phyloP scores from a whole-genome alignment of 2,329 filamentous ascomycete species.

The Aspergillus sclerotialis region DNA sequence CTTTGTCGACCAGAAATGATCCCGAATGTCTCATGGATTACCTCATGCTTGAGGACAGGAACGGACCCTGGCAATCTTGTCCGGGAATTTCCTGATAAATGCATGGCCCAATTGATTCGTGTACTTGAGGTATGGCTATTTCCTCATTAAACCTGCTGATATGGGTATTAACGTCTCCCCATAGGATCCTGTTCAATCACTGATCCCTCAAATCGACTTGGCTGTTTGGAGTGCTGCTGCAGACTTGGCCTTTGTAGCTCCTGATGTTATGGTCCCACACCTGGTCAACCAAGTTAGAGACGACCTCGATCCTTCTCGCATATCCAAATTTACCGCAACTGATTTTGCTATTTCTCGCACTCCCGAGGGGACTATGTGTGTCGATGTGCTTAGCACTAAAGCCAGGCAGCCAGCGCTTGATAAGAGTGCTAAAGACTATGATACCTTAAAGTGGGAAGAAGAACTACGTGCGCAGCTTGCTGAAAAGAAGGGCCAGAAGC shows the following conservation, averaged over 20 bases:
- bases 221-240: conserved; percentile 81
- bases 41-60: conserved; percentile 70
- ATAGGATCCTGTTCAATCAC: conserved; percentile 28
- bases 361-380: conserved; percentile 76
- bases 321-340: conserved; percentile 69
- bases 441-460: conserved; percentile 94
- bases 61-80: conserved; percentile 78
- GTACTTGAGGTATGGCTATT: conserved; percentile 47
- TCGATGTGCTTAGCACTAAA: conserved; percentile 87
- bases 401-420: conserved; percentile 61
- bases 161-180: too few relatives aligned
- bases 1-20: conserved; percentile 72
- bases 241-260: conserved; percentile 88
- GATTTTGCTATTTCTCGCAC: conserved; percentile 92
- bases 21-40: conserved; percentile 78
- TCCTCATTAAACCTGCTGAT: too few relatives aligned
- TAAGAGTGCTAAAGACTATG: conserved; percentile 92
- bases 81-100: conserved; percentile 52
- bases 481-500: conserved; percentile 77
- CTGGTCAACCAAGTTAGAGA: conserved; percentile 66
- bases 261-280: conserved; percentile 68
- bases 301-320: conserved; percentile 64
- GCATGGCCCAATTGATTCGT: conserved; percentile 61
- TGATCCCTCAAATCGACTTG: conserved; percentile 39
- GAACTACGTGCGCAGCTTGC: conserved; percentile 80